Base-by-base conservation (phyloP, 2,329 filamentous ascomycete species). In the Aspergillus pseudoterreus region DNA sequence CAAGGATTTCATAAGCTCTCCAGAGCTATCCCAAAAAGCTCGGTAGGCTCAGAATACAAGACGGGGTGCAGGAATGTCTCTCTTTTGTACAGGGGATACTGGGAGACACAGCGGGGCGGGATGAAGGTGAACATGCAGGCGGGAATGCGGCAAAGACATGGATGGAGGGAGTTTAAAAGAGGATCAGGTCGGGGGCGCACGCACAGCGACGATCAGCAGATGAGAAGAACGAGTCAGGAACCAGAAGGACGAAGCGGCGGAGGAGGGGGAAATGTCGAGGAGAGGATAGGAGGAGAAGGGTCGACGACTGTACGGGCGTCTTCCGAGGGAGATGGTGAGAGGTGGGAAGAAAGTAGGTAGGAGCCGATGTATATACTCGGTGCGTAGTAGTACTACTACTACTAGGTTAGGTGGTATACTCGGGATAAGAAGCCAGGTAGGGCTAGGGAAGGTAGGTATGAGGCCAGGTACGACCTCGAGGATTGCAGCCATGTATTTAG, bases 121-220 rank as follows among this genome's bases (percentile, higher is more conserved):
- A 46, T 24, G 49, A 39, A 49, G 45, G 44, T 15, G 46, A 38
- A 35, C 33, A 46, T 22, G 43, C 51, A 46, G 50, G 55, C 48
- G 39, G 22, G 42, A 47, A 57, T 62, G 63, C 62, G 58, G 59
- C 57, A 61, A 59, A 64, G 58, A 64, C 59, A 61, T 63, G 59
- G 56, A 42, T 42, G 19, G 56, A 53, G 51, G 57, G 57, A 61
- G 57, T 64, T n/a, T 63, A 57, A 63, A 56, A 56, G 53, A 49
- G 41, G 55, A 54, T 49, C 53, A 56, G 56, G 39, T 51, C 49
- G 51, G 54, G 32, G 53, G 45, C 51, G 47, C 52, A 55, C 49
- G 50, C 55, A 55, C 59, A 59, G 55, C 52, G 54, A 57, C 46
- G 57, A 58, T 58, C 58, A 42, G 8, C 59, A 49, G 47, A 48